Base-by-base conservation (phyloP, 2,329 filamentous ascomycete species). In the Fusarium palustre region DNA sequence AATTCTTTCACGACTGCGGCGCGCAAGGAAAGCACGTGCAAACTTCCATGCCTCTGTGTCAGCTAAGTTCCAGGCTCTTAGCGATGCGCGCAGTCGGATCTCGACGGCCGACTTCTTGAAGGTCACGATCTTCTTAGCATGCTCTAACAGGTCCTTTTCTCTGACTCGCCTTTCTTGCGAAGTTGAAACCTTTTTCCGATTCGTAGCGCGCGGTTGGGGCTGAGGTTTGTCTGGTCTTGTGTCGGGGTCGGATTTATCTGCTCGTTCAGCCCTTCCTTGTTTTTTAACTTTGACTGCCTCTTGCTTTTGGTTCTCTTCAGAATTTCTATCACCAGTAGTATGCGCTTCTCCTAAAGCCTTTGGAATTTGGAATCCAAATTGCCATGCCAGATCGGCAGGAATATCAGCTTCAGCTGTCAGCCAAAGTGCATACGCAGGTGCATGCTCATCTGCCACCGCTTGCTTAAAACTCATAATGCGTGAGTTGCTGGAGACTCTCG, bases 341-440 rank as follows among this genome's bases (percentile, higher is more conserved):
- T 84, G 79, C 6, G 86, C 82, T 13, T 82, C 80, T 22, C 83
- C 80, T 47, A 50, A 34, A 10, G 41, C 50, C 4, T 85, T 84
- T 3, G 94, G 92, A 12, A 97, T 85, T 16, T 85, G 83, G 79
- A 98, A 98, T 55, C 95, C 96, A 76, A 98, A 93, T 71, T 91
- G 87, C 93, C 94, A 98, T 76, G 95, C 91, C 4, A 97, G 82
- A 69, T 96, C 91, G n/a, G 86, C 78, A 5, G 91, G 88, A 10
- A 90, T 80, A 18, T 82, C 80, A 43, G 82, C 81, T 74, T 91
- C 88, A n/a, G 92, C 92, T 0, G 90, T 91, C 22, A 97, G 82
- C 94, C 94, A 97, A 22, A 97, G 83, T 1, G 90, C 90, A 70
- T 88, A 89, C 0, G 88, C 83, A 1, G 85, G 81, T 18, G 87